Conservation (phyloP, 1,284 basidiomycete species). For the Earliella scabrosa region DNA sequence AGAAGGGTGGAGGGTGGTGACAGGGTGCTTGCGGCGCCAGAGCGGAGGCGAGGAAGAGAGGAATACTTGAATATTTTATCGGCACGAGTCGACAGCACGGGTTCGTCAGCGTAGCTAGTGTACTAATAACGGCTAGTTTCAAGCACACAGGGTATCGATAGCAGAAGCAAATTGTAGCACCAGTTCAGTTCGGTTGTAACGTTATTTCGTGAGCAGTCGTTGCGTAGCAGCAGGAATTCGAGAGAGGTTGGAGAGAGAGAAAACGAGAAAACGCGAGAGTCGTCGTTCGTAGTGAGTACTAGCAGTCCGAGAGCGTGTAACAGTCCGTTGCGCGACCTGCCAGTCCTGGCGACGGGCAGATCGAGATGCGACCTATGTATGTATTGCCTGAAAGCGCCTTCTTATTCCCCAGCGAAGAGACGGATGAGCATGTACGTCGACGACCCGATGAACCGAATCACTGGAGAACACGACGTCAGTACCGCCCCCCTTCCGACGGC, state of each 20-base stretch:
- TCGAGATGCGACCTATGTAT: neutral
- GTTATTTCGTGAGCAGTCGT: conserved; percentile 19
- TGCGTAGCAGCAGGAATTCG: neutral
- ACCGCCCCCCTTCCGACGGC: neutral
- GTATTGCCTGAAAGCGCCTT: neutral
- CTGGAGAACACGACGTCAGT: conserved; percentile 41
- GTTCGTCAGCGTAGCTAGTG: conserved; percentile 15
- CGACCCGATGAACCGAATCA: conserved; percentile 82
- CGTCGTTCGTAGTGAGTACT: no score
- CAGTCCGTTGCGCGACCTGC: no score
- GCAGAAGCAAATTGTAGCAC: conserved; percentile 27
- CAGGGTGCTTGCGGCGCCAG: neutral
- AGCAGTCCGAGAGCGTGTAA: neutral
- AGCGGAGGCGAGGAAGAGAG: neutral
- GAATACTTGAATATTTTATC: neutral
- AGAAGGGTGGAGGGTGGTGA: neutral
- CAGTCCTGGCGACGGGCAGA: conserved; percentile 9
- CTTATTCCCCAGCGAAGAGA: conserved; percentile 84
- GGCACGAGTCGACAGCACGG: conserved; percentile 6
- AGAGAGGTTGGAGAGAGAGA: neutral
- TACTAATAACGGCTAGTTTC: conserved; percentile 23
- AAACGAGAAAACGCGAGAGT: no score
- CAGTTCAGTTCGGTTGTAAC: conserved; percentile 15
- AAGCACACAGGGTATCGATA: conserved; percentile 29
- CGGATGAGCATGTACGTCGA: conserved; percentile 80